Conservation (phyloP, 148 eudicot species). For the Euryodendron excelsum region DNA sequence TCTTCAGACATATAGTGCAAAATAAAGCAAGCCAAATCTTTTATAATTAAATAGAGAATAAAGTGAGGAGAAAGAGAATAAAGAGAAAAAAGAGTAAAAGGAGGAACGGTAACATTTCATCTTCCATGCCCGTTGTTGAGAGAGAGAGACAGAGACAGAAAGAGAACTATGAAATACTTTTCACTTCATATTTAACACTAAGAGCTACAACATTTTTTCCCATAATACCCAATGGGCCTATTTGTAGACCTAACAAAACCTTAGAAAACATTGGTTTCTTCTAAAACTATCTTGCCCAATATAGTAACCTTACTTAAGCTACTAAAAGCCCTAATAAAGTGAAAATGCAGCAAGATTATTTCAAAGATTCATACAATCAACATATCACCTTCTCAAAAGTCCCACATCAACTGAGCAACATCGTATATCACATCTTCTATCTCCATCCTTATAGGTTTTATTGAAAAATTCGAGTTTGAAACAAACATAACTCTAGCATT, state of each 20-base stretch:
- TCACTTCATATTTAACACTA: neutral
- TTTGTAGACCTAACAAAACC: neutral
- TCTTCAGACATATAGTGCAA: neutral
- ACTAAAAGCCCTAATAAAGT: neutral
- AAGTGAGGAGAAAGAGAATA: too few species aligned
- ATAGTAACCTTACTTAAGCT: neutral
- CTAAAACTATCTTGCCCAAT: neutral
- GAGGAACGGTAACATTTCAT: neutral
- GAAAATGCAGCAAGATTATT: neutral
- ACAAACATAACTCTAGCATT: neutral
- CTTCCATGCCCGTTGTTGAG: neutral
- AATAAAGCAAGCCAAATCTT: neutral
- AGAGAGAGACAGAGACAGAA: neutral
- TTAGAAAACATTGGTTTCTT: neutral
- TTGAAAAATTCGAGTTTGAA: neutral
- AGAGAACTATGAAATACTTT: neutral
- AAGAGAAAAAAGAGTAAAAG: neutral
- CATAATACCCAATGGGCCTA: neutral
- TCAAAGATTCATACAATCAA: neutral
- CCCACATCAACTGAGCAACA: neutral
- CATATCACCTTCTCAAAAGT: neutral
- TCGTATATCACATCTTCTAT: neutral
- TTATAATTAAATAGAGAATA: neutral
- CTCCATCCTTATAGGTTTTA: neutral
- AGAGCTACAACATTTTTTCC: neutral